These are phyloP conservation scores for Tylopilus sp. DNA, from an alignment of 1,284 basidiomycete species.

Conservation along the genomic window DNA sequence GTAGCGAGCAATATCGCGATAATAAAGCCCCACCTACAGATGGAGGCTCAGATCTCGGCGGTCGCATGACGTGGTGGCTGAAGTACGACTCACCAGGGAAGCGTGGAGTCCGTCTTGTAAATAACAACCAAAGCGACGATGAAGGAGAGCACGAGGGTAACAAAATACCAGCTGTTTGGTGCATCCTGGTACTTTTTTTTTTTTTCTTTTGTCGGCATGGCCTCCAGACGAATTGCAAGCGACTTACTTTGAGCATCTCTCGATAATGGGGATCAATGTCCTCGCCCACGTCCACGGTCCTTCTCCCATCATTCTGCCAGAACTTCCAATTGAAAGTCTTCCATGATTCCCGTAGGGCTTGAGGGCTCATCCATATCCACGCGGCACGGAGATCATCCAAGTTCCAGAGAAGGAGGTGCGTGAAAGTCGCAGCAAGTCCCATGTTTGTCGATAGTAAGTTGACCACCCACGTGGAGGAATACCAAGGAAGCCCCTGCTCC, in stretches of 20 bases:
- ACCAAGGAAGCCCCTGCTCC: slow-evolving; percentile 40
- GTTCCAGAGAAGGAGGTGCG: slow-evolving; percentile 51
- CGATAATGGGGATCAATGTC: slow-evolving; percentile 48
- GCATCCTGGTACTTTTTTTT: slow-evolving; percentile 41
- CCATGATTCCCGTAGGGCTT: slow-evolving; percentile 15
- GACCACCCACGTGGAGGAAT: slow-evolving; percentile 40
- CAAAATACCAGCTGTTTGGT: slow-evolving; percentile 47
- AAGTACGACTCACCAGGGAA: slow-evolving; percentile 45
- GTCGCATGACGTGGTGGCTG: background rate
- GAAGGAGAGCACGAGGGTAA: slow-evolving; percentile 37
- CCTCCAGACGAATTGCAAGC: background rate
- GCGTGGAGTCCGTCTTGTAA: slow-evolving; percentile 47
- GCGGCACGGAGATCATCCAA: slow-evolving; percentile 40
- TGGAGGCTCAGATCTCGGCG: background rate
- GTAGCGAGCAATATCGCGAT: slow-evolving; percentile 40
- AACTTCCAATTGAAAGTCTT: slow-evolving; percentile 40
- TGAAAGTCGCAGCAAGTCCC: slow-evolving; percentile 47
- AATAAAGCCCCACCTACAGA: slow-evolving; percentile 34
- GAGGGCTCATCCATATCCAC: slow-evolving; percentile 42
- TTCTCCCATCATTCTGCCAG: slow-evolving; percentile 43
- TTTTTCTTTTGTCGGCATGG: background rate
- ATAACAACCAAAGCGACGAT: slow-evolving; percentile 44
- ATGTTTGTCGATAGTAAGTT: slow-evolving; percentile 27
- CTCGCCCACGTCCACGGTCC: slow-evolving; percentile 28
- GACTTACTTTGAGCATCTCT: slow-evolving; percentile 46